Evolutionary conservation across 495 filamentous ascomycete species (phyloP), one percentile per base, ranked within the genome.

Genomic region (Haplographium delicatum): DNA sequence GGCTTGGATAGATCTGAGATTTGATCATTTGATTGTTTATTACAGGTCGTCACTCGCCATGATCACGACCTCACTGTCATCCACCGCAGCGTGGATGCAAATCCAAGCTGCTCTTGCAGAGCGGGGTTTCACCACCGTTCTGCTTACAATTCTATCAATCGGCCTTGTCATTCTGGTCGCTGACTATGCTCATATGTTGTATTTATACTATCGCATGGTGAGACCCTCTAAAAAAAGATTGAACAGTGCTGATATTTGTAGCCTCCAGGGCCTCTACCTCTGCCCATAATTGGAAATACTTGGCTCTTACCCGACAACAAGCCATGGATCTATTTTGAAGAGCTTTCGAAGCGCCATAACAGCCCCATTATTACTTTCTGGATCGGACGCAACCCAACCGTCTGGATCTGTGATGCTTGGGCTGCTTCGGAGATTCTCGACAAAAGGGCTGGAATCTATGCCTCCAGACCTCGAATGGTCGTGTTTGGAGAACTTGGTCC

Each of bases 391-490:
- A 80, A 76, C 40, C 80, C 81, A 0, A 83, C 79, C 0, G 70
- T 84, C 11, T 84, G 81, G 80, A 76, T 81, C 50, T 81, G 82
- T 59, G 79, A 84, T 54, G 79, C 78, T 0, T 81, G 79, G 79
- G 55, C 68, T 11, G 80, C 81, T 0, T 74, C 73, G 10, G 72
- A 74, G 31, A 61, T 76, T 3, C 68, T 82, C 28, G 78, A 82
- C 39, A 80, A 79, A 59, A 71, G 73, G 42, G 77, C 78, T 0
- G 70, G 68, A 1, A 74, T 79, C 41, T 82, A 80, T 57, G 65
- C 71, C 3, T 80, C 77, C 1, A 65, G 72, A 11, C 72, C 72
- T 13, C 68, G 71, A 22, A 76, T 76, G 72, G 61, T 79, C 3
- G 76, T 82, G 10, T 79, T 81, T 39, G 78, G 71, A n/a, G 80